These are phyloP conservation scores for Mrakia blollopis DNA, from an alignment of 768 basidiomycete genomes.

Conservation along the genomic window DNA sequence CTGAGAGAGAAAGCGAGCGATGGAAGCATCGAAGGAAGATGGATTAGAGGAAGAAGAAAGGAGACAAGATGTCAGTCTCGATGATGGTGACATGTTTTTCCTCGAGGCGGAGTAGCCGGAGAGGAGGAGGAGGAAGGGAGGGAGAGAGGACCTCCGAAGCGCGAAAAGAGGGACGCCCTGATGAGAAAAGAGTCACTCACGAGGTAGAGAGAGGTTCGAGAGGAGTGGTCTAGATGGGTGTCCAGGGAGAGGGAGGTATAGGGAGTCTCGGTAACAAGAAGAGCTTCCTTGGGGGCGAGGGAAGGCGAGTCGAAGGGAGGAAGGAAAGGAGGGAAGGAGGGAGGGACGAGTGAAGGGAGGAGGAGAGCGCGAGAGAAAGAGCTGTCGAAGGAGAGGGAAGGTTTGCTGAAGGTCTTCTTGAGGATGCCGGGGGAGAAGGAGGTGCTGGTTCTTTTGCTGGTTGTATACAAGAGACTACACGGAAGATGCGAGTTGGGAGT, in stretches of 20 bases:
- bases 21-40: not conserved
- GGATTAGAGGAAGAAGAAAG: not conserved
- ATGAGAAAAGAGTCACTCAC: not conserved
- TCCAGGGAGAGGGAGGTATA: not conserved
- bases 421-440: not conserved
- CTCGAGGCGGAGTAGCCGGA: not conserved
- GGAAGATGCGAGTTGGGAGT: slow-evolving; percentile 5
- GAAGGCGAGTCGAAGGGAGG: not conserved
- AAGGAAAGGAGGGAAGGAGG: not conserved
- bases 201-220: not conserved
- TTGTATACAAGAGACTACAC: slow-evolving; percentile 13
- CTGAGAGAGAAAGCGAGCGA: not conserved
- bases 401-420: not conserved
- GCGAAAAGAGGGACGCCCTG: not conserved
- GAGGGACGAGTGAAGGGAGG: not conserved
- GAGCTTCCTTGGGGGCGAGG: not conserved
- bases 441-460: not conserved
- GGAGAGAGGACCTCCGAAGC: not conserved
- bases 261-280: not conserved
- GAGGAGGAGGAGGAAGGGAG: not conserved
- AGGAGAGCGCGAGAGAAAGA: not conserved
- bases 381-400: not conserved
- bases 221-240: not conserved
- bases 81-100: too few species aligned
- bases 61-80: not conserved